A percentile compares a stretch with the other conserved stretches of the same genome.
Evolutionary conservation across 345 rosid genomes (phyloP).

Genomic region (Fremontodendron californicum): DNA sequence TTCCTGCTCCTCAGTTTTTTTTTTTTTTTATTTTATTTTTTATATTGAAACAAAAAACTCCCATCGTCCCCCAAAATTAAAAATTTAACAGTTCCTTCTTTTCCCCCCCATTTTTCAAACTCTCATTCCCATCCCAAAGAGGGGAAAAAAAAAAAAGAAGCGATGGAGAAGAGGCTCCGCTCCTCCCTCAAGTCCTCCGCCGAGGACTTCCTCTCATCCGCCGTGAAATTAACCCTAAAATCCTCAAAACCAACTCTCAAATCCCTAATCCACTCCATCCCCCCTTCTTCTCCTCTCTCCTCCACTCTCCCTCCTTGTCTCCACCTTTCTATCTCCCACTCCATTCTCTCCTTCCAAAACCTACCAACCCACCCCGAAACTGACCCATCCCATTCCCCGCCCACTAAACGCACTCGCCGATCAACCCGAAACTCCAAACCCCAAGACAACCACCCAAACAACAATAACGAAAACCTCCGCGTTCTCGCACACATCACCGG

Average conservation of each 20-base stretch:
- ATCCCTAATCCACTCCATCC: conserved; percentile 47
- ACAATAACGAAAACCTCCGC: conserved; percentile 36
- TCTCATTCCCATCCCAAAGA: background rate
- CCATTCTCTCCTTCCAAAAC: conserved; percentile 37
- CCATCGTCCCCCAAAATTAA: background rate
- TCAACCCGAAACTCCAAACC: conserved; percentile 27
- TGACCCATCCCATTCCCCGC: conserved; percentile 44
- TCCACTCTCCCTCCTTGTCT: conserved; percentile 57
- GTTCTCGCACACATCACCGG: conserved; percentile 37
- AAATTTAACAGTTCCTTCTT: background rate
- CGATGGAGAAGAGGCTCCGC: conserved; percentile 75
- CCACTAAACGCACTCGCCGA: conserved; percentile 42
- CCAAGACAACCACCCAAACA: background rate
- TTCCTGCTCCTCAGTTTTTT: background rate
- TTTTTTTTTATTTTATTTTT: too few relatives aligned
- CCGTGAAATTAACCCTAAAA: conserved; percentile 42
- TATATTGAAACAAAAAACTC: too few relatives aligned
- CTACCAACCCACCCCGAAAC: conserved; percentile 14
- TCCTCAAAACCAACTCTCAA: conserved; percentile 65
- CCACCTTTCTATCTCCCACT: conserved; percentile 37
- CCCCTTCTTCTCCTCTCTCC: conserved; percentile 48
- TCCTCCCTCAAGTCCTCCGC: conserved; percentile 66
- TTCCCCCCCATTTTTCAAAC: conserved; percentile 3
- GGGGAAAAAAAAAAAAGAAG: too few relatives aligned
- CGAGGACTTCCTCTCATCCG: conserved; percentile 60